A percentile compares a stretch with the other conserved stretches of the same genome.
These are phyloP conservation scores for Mucor circinelloides DNA, from an alignment of 371 early-diverging fungal genomes.

Conservation along the genomic window DNA sequence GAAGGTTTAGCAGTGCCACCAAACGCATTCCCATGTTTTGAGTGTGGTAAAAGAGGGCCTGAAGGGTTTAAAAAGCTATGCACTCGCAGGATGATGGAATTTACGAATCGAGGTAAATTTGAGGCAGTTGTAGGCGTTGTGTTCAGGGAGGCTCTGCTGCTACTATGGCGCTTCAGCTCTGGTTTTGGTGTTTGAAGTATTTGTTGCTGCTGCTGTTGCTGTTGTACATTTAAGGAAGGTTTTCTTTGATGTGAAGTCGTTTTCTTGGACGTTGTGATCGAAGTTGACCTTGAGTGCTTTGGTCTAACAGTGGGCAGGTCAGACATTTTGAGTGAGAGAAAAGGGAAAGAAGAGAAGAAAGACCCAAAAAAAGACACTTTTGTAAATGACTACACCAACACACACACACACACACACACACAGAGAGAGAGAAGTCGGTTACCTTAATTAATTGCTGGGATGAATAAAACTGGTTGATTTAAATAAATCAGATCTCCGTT, in stretches of 20 bases:
- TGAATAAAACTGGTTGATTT: not conserved
- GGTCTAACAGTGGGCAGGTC: constrained; percentile 21
- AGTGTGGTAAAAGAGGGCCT: constrained; percentile 43
- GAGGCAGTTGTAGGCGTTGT: not conserved
- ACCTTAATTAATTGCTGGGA: not conserved
- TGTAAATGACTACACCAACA: not conserved
- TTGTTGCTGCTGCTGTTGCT: not conserved
- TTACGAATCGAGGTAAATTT: constrained; percentile 6
- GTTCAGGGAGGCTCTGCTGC: constrained; percentile 6
- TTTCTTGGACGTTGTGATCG: constrained; percentile 23
- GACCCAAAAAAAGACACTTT: not conserved
- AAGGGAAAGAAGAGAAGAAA: not conserved
- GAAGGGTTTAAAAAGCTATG: constrained; percentile 32
- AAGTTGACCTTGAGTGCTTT: constrained; percentile 31
- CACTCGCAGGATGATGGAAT: constrained; percentile 13
- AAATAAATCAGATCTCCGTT: constrained; percentile 5
- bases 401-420: not conserved
- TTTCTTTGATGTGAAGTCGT: constrained; percentile 31
- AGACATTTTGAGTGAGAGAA: constrained; percentile 13
- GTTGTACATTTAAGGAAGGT: constrained; percentile 16
- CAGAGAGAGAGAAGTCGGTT: not conserved
- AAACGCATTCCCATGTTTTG: constrained; percentile 43
- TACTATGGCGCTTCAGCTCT: constrained; percentile 1
- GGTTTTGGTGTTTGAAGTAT: not conserved
- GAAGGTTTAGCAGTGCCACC: constrained; percentile 38